Base-by-base conservation (phyloP, 164 flowering plant genomes). In the Brasenia schreberi region DNA sequence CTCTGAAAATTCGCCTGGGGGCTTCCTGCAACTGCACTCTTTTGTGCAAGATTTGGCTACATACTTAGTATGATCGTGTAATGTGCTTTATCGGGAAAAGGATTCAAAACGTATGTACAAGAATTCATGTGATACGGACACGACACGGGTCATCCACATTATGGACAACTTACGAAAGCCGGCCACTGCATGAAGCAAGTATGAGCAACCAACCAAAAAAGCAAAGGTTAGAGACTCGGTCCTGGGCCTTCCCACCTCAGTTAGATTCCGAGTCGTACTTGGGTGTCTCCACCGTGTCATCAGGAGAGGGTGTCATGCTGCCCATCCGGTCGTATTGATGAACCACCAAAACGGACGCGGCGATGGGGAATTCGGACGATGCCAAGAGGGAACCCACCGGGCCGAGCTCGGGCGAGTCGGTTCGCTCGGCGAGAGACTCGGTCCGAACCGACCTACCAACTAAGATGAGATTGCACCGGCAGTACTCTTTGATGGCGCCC, bases 361-460 rank as follows among this genome's bases (percentile, higher is more conserved):
- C 18, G 1, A 59, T 59, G 1, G 69, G 73, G 66, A 80, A 75
- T 12, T 75, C 81, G 0, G 77, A 69, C 0, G 79, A 76, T 0
- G 78, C 78, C 66, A 84, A 66, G 66, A 73, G 75, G 68, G 76
- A 68, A 42, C 82, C 87, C 0, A 84, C 68, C 5, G 80, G 80
- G 0, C 87, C 87, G 3, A 82, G 67, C 53, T 84, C 87, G 0
- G 80, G 74, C 60, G 81, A 80, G 33, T 82, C 84, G 4, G 67
- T 73, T 33, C 19, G 65, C 9, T 65, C 68, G 9, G 58, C 49
- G 18, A 74, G 59, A 3, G 66, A 67, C 9, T 59, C 61, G 0
- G 19, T 68, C n/a, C 70, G 60, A 4, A 88, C 76, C 69, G 33
- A 68, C 65, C 84, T 65, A 18, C 88, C 88, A 16, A 84, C 87